phyloP scores from a whole-genome alignment of 2,329 filamentous ascomycete genomes.

The Fusarium succisae region DNA sequence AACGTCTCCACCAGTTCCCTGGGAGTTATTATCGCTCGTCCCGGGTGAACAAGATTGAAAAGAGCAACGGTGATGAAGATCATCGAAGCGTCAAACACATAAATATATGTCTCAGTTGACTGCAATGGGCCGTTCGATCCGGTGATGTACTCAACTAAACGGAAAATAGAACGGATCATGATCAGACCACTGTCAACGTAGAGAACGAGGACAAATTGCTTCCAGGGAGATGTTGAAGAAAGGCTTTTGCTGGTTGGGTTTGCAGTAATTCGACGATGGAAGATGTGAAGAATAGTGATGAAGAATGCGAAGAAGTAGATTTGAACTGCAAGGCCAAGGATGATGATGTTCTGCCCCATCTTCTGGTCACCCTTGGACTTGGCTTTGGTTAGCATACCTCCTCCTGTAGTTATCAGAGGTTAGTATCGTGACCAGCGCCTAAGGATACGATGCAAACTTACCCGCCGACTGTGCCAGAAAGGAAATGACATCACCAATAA shows the following conservation, averaged over 20 bases:
- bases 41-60: neutral
- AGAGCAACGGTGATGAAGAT: neutral
- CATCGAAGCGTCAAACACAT: neutral
- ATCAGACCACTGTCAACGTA: neutral
- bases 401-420: neutral
- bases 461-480: neutral
- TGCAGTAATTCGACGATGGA: neutral
- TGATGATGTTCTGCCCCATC: neutral
- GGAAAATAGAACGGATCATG: neutral
- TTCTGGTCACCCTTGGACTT: neutral
- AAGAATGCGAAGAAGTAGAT: neutral
- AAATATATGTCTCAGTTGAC: neutral
- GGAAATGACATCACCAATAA: neutral
- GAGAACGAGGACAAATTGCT: neutral
- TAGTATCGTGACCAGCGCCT: neutral
- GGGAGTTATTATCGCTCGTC: neutral
- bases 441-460: too few relatives aligned
- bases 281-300: neutral
- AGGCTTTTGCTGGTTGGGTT: neutral
- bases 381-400: neutral
- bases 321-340: neutral
- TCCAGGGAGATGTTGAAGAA: neutral
- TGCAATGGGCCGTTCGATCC: neutral
- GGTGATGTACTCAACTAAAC: neutral
- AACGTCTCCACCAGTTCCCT: neutral